Conservation (phyloP, 2,329 filamentous ascomycete genomes). For the Daldinia sp. region DNA sequence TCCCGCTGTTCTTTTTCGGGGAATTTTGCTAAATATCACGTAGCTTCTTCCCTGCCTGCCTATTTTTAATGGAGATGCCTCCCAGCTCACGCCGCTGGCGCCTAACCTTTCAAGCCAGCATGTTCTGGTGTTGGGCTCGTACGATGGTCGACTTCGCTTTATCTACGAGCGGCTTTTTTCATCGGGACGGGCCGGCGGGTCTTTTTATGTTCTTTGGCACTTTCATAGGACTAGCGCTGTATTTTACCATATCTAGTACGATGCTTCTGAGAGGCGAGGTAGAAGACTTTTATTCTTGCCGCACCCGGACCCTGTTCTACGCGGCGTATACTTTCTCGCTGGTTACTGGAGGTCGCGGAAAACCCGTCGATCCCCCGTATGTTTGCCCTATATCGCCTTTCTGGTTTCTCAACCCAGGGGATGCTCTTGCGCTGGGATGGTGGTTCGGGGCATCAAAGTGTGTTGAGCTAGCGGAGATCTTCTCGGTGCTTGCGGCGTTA, state of each 20-base stretch:
- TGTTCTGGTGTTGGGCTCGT: not conserved
- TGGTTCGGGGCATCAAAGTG: not conserved
- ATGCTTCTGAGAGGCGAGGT: not conserved
- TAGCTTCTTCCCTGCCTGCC: constrained; percentile 2
- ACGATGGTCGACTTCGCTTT: not conserved
- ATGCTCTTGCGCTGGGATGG: not conserved
- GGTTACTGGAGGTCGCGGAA: not conserved
- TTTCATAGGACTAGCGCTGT: not conserved
- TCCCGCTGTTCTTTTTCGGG: not conserved
- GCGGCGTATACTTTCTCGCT: not conserved
- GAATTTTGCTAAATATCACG: not conserved
- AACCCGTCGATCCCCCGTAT: not conserved
- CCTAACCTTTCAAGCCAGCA: not conserved
- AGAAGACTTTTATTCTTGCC: not conserved
- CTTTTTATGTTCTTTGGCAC: not conserved
- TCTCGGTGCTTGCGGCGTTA: not conserved
- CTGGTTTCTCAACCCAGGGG: not conserved
- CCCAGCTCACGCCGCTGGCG: not conserved
- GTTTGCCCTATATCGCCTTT: not conserved
- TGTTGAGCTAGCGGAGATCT: constrained; percentile 1
- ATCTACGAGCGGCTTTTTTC: not conserved
- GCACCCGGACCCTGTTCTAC: not conserved
- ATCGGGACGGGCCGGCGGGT: not conserved
- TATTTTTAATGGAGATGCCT: not conserved
- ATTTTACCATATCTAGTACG: not conserved